These are phyloP conservation scores for Arthroderma sp. DNA, from an alignment of 2,329 filamentous ascomycete species.

Conservation along the genomic window DNA sequence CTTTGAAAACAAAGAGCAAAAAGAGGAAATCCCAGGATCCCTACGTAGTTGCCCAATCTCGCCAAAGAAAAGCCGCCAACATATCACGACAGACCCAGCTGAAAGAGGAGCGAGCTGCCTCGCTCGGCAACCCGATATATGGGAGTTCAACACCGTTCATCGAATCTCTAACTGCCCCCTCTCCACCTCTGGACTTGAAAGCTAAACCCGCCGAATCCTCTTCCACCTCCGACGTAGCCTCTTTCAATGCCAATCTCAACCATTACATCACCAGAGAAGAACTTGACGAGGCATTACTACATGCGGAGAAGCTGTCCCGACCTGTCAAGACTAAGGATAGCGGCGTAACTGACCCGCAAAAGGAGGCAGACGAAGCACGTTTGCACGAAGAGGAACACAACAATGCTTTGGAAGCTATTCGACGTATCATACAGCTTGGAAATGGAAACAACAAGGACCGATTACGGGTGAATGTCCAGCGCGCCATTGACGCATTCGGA, in stretches of 20 bases:
- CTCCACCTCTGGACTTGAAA: not conserved
- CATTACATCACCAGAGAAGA: slow-evolving; percentile 59
- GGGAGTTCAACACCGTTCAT: slow-evolving; percentile 72
- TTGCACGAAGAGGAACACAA: slow-evolving; percentile 45
- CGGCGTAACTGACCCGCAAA: slow-evolving; percentile 24
- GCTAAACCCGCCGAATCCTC: not conserved
- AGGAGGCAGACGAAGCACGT: slow-evolving; percentile 23
- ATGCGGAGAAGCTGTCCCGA: slow-evolving; percentile 51
- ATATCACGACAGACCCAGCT: slow-evolving; percentile 61
- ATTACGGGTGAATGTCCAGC: slow-evolving; percentile 66
- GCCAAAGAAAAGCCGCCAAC: slow-evolving; percentile 74
- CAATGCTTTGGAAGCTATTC: slow-evolving; percentile 61
- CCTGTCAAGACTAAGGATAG: slow-evolving; percentile 21
- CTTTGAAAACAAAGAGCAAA: slow-evolving; percentile 2
- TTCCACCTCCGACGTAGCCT: slow-evolving; percentile 6
- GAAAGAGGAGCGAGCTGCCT: slow-evolving; percentile 47
- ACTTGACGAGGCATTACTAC: slow-evolving; percentile 51
- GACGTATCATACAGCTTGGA: slow-evolving; percentile 62
- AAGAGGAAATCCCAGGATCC: slow-evolving; percentile 45
- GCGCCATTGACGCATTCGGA: slow-evolving; percentile 78
- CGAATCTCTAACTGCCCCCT: slow-evolving; percentile 54
- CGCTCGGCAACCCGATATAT: slow-evolving; percentile 63
- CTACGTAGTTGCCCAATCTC: slow-evolving; percentile 66
- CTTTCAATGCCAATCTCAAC: slow-evolving; percentile 44
- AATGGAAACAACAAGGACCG: slow-evolving; percentile 69